Base-by-base conservation (phyloP, 2,329 filamentous ascomycete genomes). In the Scytalidium lignicola region DNA sequence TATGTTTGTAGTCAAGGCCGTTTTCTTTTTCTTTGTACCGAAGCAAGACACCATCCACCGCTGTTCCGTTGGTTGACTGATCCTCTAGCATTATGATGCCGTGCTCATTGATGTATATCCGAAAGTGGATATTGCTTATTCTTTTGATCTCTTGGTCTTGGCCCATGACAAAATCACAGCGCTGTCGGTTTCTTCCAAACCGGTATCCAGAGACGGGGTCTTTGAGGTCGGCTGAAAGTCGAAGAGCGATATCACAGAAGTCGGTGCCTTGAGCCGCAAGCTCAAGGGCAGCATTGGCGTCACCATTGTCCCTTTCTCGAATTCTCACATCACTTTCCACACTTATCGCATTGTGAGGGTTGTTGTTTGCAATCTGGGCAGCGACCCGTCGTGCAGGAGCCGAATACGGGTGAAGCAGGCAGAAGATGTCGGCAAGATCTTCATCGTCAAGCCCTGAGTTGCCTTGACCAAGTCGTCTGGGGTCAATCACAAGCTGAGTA, bases 101-200 rank as follows among this genome's bases (percentile, higher is more conserved):
- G 55, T 88, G 82, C n/a, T 83, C 74, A 60, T 95, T 99, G 59
- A 96, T 76, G 63, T 86, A 96, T 53, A 99, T 95, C 47, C 90
- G 85, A 65, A 97, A 99, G 65, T 99, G 93, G n/a, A 87, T 78
- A 64, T 97, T 96, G 73, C 92, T 97, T 51, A 99, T 79, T 41
- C 88, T 80, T 64, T 81, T 86, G 46, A 80, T 73, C 1, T 79
- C 78, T 56, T 92, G 86, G 29, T 72, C 67, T 43, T 89, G 81
- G 58, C 79, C 78, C 43, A 91, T 70, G 50, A 84, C 69, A 46
- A 88, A 74, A 61, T 99, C 93, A 67, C 88, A 93, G 28, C 80
- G 76, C 42, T 66, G 59, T 1, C 68, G 58, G 61, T 93, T 92
- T 48, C 93, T 83, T 23, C 93, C 93, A 67, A 99, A 97, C 41